Base-by-base conservation (phyloP, 139 green algal species). In the Picocystis salinarum region DNA sequence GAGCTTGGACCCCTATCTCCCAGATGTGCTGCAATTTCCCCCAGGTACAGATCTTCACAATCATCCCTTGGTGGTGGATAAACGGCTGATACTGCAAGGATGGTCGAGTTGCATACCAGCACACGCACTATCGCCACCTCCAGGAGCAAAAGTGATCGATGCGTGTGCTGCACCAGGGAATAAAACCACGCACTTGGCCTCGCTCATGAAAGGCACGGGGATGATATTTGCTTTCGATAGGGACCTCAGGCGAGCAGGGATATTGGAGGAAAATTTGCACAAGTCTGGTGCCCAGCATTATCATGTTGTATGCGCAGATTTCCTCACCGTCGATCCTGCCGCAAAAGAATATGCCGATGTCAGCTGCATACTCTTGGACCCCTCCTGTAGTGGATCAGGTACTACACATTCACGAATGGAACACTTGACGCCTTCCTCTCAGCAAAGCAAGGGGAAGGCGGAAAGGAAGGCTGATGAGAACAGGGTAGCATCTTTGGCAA, bases 141-240 rank as follows among this genome's bases (percentile, higher is more conserved):
- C 67, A 1, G 66, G 67, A 17, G 92, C 75, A 78, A 51, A 55
- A 12, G 66, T 94, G 11, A 27, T 96, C 39, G 86, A 97, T 64
- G 75, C 66, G 28, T 96, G 86, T 54, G 80, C 86, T 0, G 87
- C 87, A 4, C 87, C 87, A 1, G 87, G 87, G 34, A 96, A 96
- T 71, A 97, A 97, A 55, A 96, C 87, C 1, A 95, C 83, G 0
- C 87, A 97, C 47, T 34, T 94, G 20, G 85, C 77, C 2, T 70
- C 79, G 19, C 50, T 83, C 9, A 56, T 90, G 39, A 47, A 22
- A n/a, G 37, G 45, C 19, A 19, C 1, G 22, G 74, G 82, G 25
- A 56, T 36, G 15, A 64, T 96, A 1, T 40, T 75, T 15, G 86
- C 87, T 0, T 91, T 83, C 41, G 86, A 96, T 47, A 70, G 64